Conservation (phyloP, 495 filamentous ascomycete genomes). For the Penicillium paradoxum region DNA sequence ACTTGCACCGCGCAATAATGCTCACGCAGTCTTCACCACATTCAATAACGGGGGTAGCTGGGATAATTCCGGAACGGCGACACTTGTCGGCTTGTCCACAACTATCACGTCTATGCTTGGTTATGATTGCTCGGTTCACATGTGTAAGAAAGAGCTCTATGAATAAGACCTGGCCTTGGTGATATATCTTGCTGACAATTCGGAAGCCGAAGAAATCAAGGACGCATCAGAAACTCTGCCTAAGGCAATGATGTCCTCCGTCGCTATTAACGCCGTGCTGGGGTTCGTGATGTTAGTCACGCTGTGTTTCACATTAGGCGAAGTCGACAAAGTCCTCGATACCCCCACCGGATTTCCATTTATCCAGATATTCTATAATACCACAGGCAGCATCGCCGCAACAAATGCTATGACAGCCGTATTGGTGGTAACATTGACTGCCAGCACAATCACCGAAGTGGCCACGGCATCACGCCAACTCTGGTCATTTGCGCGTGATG, state of each 20-base stretch:
- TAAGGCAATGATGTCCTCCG: constrained; percentile 48
- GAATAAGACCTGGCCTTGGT: neutral
- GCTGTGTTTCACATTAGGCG: constrained; percentile 49
- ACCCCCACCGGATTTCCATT: constrained; percentile 46
- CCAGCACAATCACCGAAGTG: constrained; percentile 49
- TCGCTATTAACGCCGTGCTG: constrained; percentile 45
- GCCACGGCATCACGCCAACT: constrained; percentile 55
- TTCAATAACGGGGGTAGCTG: constrained; percentile 55
- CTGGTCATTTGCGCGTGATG: constrained; percentile 54
- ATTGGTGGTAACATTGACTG: constrained; percentile 44
- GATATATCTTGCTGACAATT: constrained; percentile 7
- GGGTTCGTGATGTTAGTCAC: constrained; percentile 51
- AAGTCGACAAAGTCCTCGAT: constrained; percentile 38
- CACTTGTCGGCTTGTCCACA: constrained; percentile 51
- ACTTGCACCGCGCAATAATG: constrained; percentile 42
- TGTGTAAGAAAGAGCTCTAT: constrained; percentile 33
- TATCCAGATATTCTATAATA: constrained; percentile 51
- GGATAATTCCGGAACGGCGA: constrained; percentile 47
- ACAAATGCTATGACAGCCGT: constrained; percentile 48
- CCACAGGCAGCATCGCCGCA: constrained; percentile 38
- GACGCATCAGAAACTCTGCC: constrained; percentile 53
- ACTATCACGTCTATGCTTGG: constrained; percentile 50
- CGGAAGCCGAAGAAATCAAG: constrained; percentile 50
- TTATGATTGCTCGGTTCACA: constrained; percentile 53
- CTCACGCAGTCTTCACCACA: constrained; percentile 46